These are phyloP conservation scores for Candida coleopterorum DNA, from an alignment of 805 yeast genomes.

Conservation along the genomic window DNA sequence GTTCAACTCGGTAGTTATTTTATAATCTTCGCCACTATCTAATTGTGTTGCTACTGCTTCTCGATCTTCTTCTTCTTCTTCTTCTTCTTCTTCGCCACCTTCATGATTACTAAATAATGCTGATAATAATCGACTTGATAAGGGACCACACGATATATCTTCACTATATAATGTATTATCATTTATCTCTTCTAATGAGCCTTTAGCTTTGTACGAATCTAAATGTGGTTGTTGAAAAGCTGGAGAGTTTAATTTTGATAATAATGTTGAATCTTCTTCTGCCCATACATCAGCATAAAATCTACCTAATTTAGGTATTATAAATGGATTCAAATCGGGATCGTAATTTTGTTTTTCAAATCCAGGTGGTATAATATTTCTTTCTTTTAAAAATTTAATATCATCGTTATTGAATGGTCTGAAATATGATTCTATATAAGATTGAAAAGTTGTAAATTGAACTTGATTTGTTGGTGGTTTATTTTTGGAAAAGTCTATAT, in stretches of 20 bases:
- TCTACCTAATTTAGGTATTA: slow-evolving; percentile 83
- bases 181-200: slow-evolving; percentile 49
- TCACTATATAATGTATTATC: slow-evolving; percentile 69
- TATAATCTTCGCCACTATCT: slow-evolving; percentile 28
- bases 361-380: slow-evolving; percentile 52
- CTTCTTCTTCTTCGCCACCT: slow-evolving; percentile 21
- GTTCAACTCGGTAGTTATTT: slow-evolving; percentile 43
- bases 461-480: slow-evolving; percentile 79
- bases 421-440: slow-evolving; percentile 82
- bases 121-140: slow-evolving; percentile 75
- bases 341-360: slow-evolving; percentile 48
- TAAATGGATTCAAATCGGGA: slow-evolving; percentile 63
- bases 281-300: slow-evolving; percentile 82
- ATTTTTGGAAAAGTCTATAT: slow-evolving; percentile 75
- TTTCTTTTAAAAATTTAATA: slow-evolving; percentile 61
- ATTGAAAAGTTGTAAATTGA: slow-evolving; percentile 81
- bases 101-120: slow-evolving; percentile 60
- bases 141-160: slow-evolving; percentile 83
- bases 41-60: slow-evolving; percentile 35
- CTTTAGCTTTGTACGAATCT: slow-evolving; percentile 51
- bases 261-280: slow-evolving; percentile 60
- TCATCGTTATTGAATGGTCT: slow-evolving; percentile 79
- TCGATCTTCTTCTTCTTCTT: slow-evolving; percentile 23
- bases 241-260: slow-evolving; percentile 43
- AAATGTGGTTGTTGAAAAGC: slow-evolving; percentile 38